Evolutionary conservation across 192 early-diverging fungal genomes (phyloP), one percentile per base, ranked within the genome.

Genomic region (Entophlyctis luteolus): DNA sequence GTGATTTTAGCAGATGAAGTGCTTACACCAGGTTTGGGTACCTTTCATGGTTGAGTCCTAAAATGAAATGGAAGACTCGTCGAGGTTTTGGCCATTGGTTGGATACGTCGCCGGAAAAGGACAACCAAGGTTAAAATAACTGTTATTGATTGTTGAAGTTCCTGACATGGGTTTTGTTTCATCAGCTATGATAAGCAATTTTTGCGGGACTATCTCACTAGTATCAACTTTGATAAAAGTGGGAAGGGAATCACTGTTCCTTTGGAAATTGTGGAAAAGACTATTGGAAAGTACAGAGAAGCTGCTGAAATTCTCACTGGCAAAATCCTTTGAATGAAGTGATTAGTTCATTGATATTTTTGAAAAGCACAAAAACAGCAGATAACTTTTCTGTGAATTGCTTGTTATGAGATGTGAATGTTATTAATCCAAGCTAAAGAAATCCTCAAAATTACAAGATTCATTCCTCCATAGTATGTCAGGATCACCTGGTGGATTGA

Each of bases 161-260:
- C n/a, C n/a, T n/a, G n/a, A n/a, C n/a, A n/a, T n/a, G n/a, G n/a
- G n/a, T n/a, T n/a, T n/a, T n/a, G 20, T 48, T 32, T 18, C 62
- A 48, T 59, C 16, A 84, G 92, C 73, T 96, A 93, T 77, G 97
- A 99, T 74, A 99, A 98, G 86, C 95, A 98, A 74, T 96, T 91
- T 70, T 73, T 99, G 62, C 89, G 97, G 63, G 91, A 98, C 76
- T 99, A 96, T 71, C 86, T 99, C 48, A 79, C 79, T 23, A 88
- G 89, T 56, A 87, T 85, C 67, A 79, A 79, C 48, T 98, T 97
- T 81, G 95, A 99, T 74, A 96, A 91, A 79, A 71, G 68, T 34
- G 63, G 63, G 4, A 76, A 78, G 59, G 86, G 88, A n/a, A 91
- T 99, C 58, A 85, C 87, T 22, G 73, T 99, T 62, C 95, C 95